A percentile compares a stretch with the other conserved stretches of the same genome.
These are phyloP conservation scores for Lactarius tabidus DNA, from an alignment of 768 basidiomycete genomes.

Conservation along the genomic window DNA sequence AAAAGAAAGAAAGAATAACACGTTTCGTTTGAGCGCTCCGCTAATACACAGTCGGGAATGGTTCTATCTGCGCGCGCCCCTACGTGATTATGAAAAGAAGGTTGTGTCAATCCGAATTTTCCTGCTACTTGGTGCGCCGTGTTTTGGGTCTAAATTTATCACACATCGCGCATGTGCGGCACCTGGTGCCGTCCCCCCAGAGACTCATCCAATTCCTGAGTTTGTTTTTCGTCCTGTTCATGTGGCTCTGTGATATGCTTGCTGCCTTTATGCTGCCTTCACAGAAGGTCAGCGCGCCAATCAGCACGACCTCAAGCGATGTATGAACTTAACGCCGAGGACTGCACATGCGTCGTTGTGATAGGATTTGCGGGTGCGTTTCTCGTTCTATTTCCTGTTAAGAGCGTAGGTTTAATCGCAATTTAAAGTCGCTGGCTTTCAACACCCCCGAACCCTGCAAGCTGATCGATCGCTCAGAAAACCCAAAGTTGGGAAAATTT, in stretches of 20 bases:
- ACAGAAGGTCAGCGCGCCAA: not conserved
- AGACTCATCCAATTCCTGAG: not conserved
- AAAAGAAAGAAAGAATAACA: not conserved
- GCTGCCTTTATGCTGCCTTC: too few species aligned
- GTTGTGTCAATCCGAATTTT: not conserved
- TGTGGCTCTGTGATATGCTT: not conserved
- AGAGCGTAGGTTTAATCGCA: too few species aligned
- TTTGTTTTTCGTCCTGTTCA: not conserved
- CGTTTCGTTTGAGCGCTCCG: constrained; percentile 6
- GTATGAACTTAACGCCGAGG: not conserved
- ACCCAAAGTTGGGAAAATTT: not conserved
- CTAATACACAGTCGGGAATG: not conserved
- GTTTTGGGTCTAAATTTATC: not conserved
- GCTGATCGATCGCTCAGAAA: not conserved
- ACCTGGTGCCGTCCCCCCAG: not conserved
- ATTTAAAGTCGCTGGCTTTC: not conserved
- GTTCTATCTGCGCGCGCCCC: not conserved
- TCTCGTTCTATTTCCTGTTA: not conserved
- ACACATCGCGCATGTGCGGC: not conserved
- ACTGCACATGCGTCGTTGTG: not conserved
- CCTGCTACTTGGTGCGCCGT: not conserved
- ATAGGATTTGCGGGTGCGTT: not conserved
- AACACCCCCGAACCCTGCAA: not conserved
- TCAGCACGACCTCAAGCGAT: not conserved
- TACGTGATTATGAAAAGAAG: not conserved